Base-by-base conservation (phyloP, 2,329 filamentous ascomycete genomes). In the Sordariomycetes sp. region DNA sequence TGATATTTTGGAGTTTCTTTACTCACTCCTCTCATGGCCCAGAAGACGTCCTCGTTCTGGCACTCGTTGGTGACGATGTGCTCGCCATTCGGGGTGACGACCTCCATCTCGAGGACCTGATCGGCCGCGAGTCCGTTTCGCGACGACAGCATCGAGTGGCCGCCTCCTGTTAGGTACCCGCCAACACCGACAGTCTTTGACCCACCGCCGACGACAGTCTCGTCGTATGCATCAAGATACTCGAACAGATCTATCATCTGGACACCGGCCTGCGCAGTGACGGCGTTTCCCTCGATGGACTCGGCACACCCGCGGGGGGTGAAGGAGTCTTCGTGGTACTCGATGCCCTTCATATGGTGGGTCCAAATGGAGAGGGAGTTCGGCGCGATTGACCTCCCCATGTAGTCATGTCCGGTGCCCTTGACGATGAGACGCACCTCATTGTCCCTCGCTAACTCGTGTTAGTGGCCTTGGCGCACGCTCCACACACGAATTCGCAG, bases 41-140 rank as follows among this genome's bases (percentile, higher is more conserved):
- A 88, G 66, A 85, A 87, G 0, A 88, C 68, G 58, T 87, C 82
- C 0, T 69, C 59, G 58, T 86, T 74, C 46, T 79, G 71, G 12
- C 76, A 74, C 46, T 79, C 77, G 54, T 79, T 83, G 1, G 78
- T 74, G 0, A 70, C 74, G 2, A 84, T 50, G 6, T 80, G 71
- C 7, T 76, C 65, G 0, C 83, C 82, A 3, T 64, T 63, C 0
- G 78, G 77, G 0, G 78, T 79, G 1, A 87, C 77, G 0, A 85
- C 69, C 34, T 83, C 76, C 68, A 80, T 76, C 62, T 84, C 74
- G 3, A 87, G 67, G 1, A 83, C 79, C 50, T 86, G 78, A 62
- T 88, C 85, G 1, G 79, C 81, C 2, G 71, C 84, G n/a, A 88
- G 68, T 0, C 85, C 85, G 61, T 79, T 79, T 1, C 70, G 72